Percentiles rank a stretch among this genome's conserved stretches.
These are phyloP conservation scores for Sporothrix pallida DNA, from an alignment of 2,329 filamentous ascomycete genomes.

Conservation along the genomic window DNA sequence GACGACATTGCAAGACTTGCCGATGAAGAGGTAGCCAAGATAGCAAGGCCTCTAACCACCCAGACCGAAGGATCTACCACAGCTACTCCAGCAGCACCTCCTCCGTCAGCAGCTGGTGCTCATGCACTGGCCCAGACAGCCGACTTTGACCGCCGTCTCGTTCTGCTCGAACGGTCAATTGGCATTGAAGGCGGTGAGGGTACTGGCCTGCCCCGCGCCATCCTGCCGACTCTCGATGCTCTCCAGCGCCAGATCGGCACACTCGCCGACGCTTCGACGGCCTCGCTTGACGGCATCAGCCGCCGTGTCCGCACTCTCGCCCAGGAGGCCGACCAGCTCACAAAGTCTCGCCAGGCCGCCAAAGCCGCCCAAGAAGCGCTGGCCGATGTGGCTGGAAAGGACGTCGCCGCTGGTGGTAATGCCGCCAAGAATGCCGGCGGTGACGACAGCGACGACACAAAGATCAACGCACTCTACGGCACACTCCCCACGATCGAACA, in stretches of 20 bases:
- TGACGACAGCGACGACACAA: constrained; percentile 72
- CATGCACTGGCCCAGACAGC: constrained; percentile 72
- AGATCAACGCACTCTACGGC: constrained; percentile 90
- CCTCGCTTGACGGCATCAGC: constrained; percentile 74
- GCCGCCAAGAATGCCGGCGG: constrained; percentile 42
- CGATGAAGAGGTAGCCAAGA: constrained; percentile 38
- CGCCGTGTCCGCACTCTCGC: constrained; percentile 72
- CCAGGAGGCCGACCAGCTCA: constrained; percentile 73
- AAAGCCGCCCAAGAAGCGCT: constrained; percentile 67
- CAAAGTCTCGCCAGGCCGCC: constrained; percentile 67
- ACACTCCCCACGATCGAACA: constrained; percentile 87
- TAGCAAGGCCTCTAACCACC: background rate
- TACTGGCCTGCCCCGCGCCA: constrained; percentile 60
- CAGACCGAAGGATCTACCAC: constrained; percentile 28
- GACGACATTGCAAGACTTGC: constrained; percentile 63
- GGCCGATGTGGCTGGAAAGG: constrained; percentile 35
- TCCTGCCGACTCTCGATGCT: constrained; percentile 80
- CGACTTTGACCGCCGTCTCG: constrained; percentile 83
- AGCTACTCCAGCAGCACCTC: constrained; percentile 38
- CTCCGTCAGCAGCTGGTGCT: constrained; percentile 55
- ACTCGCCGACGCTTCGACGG: constrained; percentile 73
- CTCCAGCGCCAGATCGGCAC: constrained; percentile 82
- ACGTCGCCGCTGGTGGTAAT: constrained; percentile 38
- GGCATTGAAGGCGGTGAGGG: constrained; percentile 62
- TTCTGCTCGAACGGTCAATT: constrained; percentile 78